Evolutionary conservation across 768 basidiomycete genomes (phyloP), one percentile per base, ranked within the genome.

Genomic region (Boletus pseudo-olivaceus): DNA sequence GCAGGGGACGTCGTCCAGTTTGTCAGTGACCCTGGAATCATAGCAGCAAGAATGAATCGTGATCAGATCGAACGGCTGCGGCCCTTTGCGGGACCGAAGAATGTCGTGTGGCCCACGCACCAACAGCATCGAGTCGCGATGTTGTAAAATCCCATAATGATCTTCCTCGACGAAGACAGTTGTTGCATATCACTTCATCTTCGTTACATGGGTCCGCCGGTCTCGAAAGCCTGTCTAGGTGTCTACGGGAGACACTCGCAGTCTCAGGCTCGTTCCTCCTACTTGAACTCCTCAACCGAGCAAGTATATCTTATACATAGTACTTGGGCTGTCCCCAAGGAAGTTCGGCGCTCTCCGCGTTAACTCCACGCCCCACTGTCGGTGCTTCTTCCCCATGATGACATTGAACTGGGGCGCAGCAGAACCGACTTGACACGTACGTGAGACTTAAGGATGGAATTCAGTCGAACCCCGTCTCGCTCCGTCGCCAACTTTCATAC

Each of bases 1-100:
- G 23, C 42, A 5, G n/a, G 10, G 20, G 32, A 6, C 5, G 7
- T 5, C 11, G 2, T 19, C 7, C 11, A 14, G 7, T 7, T 35
- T 8, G 23, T n/a, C 6, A 14, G 12, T 32, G 3, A 14, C 7
- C n/a, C 19, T 32, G 47, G 14, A 19, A 35, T 43, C 27, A 49
- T n/a, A 5, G n/a, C 11, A 32, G 11, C 15, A 26, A 32, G 30
- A 46, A 20, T 32, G 1, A 2, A 15, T n/a, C 9, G 2, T 53
- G 50, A 53, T 53, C 50, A 52, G 51, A 52, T 49, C 51, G 26
- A 29, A 34, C 6, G 23, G n/a, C 19, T 23, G 23, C 23, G 23
- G 23, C 23, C 23, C 23, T 23, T 23, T 23, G 4, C 30, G 38
- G 52, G 37, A 27, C 49, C 48, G 52, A 53, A 33, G 52, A 15